Conservation (phyloP, 2,329 filamentous ascomycete genomes). For the Curvularia lunata region DNA sequence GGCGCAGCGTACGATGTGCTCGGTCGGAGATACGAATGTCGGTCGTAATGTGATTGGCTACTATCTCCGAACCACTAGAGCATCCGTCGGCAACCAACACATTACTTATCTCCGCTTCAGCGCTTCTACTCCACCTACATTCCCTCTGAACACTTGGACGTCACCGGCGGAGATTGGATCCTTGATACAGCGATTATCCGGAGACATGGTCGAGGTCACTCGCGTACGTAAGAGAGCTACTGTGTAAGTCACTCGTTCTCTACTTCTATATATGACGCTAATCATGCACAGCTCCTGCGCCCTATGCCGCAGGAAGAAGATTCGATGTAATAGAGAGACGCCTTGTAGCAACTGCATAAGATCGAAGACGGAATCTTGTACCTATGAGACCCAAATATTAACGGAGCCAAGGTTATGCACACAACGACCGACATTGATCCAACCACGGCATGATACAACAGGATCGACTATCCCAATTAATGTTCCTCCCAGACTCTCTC, state of each 20-base stretch:
- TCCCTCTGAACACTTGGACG: background rate
- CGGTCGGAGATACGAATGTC: constrained; percentile 12
- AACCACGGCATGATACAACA: background rate
- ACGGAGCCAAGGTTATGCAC: constrained; percentile 12
- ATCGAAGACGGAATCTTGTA: constrained; percentile 59
- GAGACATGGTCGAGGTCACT: constrained; percentile 30
- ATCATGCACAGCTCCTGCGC: constrained; percentile 57
- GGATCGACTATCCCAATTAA: background rate
- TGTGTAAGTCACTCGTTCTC: constrained; percentile 45
- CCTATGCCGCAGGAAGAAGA: constrained; percentile 66
- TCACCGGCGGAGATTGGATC: background rate
- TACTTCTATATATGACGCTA: constrained; percentile 7
- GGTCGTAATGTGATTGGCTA: background rate
- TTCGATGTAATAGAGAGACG: constrained; percentile 64
- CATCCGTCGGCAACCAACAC: background rate
- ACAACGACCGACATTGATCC: background rate
- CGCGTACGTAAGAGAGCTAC: constrained; percentile 51
- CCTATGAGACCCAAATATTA: constrained; percentile 51
- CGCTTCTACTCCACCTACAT: background rate
- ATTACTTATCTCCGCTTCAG: constrained; percentile 5
- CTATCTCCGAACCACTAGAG: background rate
- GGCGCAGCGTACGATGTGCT: constrained; percentile 7
- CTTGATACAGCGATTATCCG: background rate
- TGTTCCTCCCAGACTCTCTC: background rate
- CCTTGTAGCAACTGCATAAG: constrained; percentile 68